Base-by-base conservation (phyloP, 768 basidiomycete species). In the Boletellus ananas region DNA sequence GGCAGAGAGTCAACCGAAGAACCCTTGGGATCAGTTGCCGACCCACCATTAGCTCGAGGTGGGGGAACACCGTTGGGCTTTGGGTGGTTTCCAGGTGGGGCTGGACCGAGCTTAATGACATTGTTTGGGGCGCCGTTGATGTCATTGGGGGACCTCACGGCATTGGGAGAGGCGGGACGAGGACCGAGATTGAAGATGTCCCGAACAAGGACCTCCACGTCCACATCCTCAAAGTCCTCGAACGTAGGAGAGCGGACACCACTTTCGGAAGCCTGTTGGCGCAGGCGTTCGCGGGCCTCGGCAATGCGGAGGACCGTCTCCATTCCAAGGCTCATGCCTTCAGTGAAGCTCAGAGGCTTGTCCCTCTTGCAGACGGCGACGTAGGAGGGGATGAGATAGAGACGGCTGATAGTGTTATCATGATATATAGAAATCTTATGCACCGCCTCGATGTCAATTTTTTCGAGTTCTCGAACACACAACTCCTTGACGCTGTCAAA, bases 281-380 rank as follows among this genome's bases (percentile, higher is more conserved):
- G 71, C 4, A 78, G 61, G 11, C 68, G 59, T 50, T 77, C 76
- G 17, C 74, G 69, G 2, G 72, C 71, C 23, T 62, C 64, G 25
- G 71, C 73, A 33, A 76, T 50, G 13, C 67, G 69, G 13, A 70
- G 50, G 3, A 70, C 61, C 0, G 71, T 71, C 50, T 71, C 65
- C 54, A 70, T 61, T 1, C 77, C 75, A 18, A 80, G 70, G 31
- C 67, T 67, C 44, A 65, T 58, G 17, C 72, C 76, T 49, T 79
- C 79, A 7, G 63, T 64, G 44, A 71, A 54, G 4, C 61, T 48
- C 23, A 76, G 54, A 14, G 73, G 59, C 23, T 69, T 69, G 2
- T 68, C 66, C 17, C 75, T 63, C 44, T 63, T 67, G 53, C 70
- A 69, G 42, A 77, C 59, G 1, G 53, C 45, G 33, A 68, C 49